Conservation (phyloP, 225 moss, liverwort and hornwort genomes). For the Physcomitrium patens region DNA sequence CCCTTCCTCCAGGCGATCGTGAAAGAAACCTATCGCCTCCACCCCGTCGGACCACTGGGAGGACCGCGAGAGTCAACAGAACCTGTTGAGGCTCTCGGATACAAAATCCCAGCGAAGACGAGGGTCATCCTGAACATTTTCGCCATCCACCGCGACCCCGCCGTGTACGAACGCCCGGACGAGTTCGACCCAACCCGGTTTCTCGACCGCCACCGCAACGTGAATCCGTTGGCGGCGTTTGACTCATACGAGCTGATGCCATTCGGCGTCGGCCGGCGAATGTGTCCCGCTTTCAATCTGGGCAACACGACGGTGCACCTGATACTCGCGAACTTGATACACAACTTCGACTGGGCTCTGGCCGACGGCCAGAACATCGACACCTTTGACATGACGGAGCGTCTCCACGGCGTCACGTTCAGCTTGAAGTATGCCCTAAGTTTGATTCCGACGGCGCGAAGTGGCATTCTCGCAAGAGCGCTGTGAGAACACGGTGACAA, state of each 20-base stretch:
- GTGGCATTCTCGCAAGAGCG: too few relatives aligned
- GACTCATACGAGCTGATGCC: constrained; percentile 9
- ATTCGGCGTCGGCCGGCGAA: constrained; percentile 20
- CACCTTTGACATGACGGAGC: neutral
- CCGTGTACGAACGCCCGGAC: constrained; percentile 26
- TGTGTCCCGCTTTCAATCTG: constrained; percentile 1
- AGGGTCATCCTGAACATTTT: constrained; percentile 38
- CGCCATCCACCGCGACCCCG: constrained; percentile 48
- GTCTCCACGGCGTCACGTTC: constrained; percentile 10
- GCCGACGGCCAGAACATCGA: constrained; percentile 22
- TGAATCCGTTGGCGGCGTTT: constrained; percentile 2
- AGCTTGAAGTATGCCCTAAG: neutral
- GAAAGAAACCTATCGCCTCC: constrained; percentile 43
- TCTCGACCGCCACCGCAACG: constrained; percentile 1
- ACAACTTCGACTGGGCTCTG: constrained; percentile 38
- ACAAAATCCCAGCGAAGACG: constrained; percentile 45
- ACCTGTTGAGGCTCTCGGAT: constrained; percentile 29
- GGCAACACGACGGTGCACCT: neutral
- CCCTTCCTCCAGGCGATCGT: constrained; percentile 5
- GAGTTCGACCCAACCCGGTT: constrained; percentile 11
- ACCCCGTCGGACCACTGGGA: constrained; percentile 35
- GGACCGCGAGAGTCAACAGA: constrained; percentile 31
- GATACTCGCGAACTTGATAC: constrained; percentile 34
- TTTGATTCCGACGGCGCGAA: too few relatives aligned
- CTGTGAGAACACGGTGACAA: too few relatives aligned